phyloP scores from a whole-genome alignment of 345 rosid genomes.

The Sapria himalayana region DNA sequence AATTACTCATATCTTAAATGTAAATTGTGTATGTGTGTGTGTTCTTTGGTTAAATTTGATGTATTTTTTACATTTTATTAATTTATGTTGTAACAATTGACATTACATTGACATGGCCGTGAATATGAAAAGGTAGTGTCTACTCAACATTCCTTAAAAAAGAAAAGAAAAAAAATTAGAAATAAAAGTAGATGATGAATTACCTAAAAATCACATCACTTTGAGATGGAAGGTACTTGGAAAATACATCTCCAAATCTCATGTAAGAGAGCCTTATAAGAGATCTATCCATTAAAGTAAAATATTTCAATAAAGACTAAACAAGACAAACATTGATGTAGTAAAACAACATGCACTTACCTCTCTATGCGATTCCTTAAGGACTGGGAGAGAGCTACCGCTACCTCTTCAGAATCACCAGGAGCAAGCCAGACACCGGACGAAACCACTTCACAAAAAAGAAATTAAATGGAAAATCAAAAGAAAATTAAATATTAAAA shows the following conservation, averaged over 20 bases:
- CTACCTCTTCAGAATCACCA: constrained; percentile 96
- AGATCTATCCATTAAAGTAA: constrained; percentile 30
- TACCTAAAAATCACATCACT: constrained; percentile 64
- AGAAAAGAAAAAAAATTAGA: no score
- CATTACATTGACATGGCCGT: no score
- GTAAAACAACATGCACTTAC: no score
- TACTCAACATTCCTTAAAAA: no score
- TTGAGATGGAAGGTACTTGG: constrained; percentile 60
- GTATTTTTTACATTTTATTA: no score
- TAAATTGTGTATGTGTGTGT: no score
- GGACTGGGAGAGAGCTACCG: constrained; percentile 81
- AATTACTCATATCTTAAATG: no score
- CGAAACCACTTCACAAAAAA: constrained; percentile 45
- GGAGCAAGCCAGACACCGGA: constrained; percentile 95
- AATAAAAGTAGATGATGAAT: constrained; percentile 4
- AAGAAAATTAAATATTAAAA: no score
- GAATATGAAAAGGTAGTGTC: no score
- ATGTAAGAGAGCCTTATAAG: constrained; percentile 52
- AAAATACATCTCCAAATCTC: constrained; percentile 90
- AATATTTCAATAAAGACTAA: constrained; percentile 2
- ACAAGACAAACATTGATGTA: no score
- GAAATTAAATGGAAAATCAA: constrained; percentile 8
- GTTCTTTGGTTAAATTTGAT: no score
- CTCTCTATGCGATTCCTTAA: constrained; percentile 78
- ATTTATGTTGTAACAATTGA: no score